Base-by-base conservation (phyloP, 495 filamentous ascomycete genomes). In the Trichoderma gamsii region DNA sequence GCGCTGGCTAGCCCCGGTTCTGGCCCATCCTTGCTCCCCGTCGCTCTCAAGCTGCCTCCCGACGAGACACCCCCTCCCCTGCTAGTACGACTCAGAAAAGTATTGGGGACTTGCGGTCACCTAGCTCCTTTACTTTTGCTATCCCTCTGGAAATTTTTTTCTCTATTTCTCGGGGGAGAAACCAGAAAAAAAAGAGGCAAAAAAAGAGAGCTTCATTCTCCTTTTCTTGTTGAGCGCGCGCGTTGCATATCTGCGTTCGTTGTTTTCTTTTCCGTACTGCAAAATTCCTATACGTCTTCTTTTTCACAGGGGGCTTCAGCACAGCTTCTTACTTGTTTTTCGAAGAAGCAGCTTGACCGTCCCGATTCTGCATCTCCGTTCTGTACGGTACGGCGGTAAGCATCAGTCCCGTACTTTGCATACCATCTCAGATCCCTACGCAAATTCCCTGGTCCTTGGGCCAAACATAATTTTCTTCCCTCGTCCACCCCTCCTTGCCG, bases 1-100 rank as follows among this genome's bases (percentile, higher is more conserved):
- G 78, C 77, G 73, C 71, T 76, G 79, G 79, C 73, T 75, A 76
- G 77, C 77, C 64, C 68, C 49, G 63, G 68, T 56, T 75, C 74
- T 59, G 73, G 72, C 70, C 77, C 76, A 63, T 76, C 71, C 51
- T 66, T 71, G 65, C 74, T 78, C 69, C 68, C 66, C 46, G 49
- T 67, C 63, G 65, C 68, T 71, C 72, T 71, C 59, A 27, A 52
- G 67, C 67, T 66, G 67, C 38, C 56, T 41, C 51, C 49, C 56
- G n/a, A 18, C 66, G 1, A 56, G 21, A 35, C 66, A 63, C 52
- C 35, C 52, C 66, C 51, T 41, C 66, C 38, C 35, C 32, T 63
- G 51, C 21, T 44, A 35, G 29, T 25, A 64, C 35, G 29, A 32
- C 29, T 43, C 63, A 41, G 41, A 38, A 27, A 46, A 65, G 63